Conservation (phyloP, 169 alveolate genomes). For the Cyclospora cayetanensis region DNA sequence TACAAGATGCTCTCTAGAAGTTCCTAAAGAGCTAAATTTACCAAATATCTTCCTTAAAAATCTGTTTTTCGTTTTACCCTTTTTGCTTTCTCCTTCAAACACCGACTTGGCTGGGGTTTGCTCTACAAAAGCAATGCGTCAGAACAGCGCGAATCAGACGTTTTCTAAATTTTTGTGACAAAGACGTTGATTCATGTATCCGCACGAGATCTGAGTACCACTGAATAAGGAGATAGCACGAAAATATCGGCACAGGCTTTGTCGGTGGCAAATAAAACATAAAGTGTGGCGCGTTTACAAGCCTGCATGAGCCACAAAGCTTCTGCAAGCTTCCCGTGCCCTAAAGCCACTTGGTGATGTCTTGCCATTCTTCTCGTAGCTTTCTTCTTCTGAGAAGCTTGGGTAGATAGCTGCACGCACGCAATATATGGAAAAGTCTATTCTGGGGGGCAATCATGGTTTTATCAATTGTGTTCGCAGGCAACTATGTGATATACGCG, state of each 20-base stretch:
- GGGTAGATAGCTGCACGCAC: constrained; percentile 12
- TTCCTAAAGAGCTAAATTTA: not conserved
- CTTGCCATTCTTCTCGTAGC: not conserved
- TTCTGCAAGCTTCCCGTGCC: not conserved
- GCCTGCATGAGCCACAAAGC: not conserved
- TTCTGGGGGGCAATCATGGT: not conserved
- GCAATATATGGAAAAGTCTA: not conserved
- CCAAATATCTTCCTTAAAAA: not conserved
- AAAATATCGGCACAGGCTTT: not conserved
- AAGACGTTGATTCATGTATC: not conserved
- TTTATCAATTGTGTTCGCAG: not conserved
- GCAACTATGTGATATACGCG: not conserved
- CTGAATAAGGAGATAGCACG: not conserved
- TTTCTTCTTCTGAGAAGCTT: constrained; percentile 6
- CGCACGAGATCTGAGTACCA: not conserved
- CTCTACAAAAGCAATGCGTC: not conserved
- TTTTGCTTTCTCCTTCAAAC: not conserved
- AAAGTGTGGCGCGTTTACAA: not conserved
- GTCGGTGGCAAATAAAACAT: not conserved
- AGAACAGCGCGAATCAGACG: not conserved
- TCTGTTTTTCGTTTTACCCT: not conserved
- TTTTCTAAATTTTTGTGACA: not conserved
- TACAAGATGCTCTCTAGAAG: not conserved
- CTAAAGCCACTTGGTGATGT: not conserved
- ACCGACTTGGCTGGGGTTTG: not conserved